Evolutionary conservation across 1,139 yeast species (phyloP).

Genomic region (Lodderomyces theae): DNA sequence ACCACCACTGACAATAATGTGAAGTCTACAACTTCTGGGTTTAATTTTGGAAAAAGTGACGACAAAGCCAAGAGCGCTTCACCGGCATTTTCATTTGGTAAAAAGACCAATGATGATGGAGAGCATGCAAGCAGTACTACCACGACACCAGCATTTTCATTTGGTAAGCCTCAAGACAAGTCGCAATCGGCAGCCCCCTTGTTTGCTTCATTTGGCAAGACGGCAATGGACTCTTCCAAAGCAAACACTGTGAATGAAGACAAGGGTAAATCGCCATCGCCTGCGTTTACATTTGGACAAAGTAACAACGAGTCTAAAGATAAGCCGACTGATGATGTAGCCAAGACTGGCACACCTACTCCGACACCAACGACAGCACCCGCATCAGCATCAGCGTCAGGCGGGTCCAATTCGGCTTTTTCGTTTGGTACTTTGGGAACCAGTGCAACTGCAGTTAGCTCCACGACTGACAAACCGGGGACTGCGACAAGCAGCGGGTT

Average conservation of each 20-base stretch:
- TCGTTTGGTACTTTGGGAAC: slow-evolving; percentile 2
- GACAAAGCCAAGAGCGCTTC: not conserved
- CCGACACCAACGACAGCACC: not conserved
- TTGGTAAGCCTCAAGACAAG: slow-evolving; percentile 12
- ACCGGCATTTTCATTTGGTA: slow-evolving; percentile 8
- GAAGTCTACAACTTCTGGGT: not conserved
- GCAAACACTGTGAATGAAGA: not conserved
- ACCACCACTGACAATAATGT: not conserved
- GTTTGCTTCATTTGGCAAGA: slow-evolving; percentile 11
- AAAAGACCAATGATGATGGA: too few relatives aligned
- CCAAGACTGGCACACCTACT: not conserved
- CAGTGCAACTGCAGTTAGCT: not conserved
- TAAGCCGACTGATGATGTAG: not conserved
- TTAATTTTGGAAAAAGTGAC: not conserved
- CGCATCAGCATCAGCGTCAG: too few relatives aligned
- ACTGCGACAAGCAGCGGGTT: slow-evolving; percentile 8
- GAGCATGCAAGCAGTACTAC: slow-evolving; percentile 4
- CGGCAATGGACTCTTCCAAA: too few relatives aligned
- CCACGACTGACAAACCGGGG: slow-evolving; percentile 3
- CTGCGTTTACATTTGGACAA: slow-evolving; percentile 1
- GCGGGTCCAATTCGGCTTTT: not conserved
- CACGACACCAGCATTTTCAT: slow-evolving; percentile 12
- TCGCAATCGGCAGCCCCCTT: slow-evolving; percentile 4
- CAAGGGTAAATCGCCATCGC: slow-evolving; percentile 1
- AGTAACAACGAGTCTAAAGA: not conserved